A percentile compares a stretch with the other conserved stretches of the same genome.
Conservation (phyloP, 768 basidiomycete genomes). For the Collybia mongolica region DNA sequence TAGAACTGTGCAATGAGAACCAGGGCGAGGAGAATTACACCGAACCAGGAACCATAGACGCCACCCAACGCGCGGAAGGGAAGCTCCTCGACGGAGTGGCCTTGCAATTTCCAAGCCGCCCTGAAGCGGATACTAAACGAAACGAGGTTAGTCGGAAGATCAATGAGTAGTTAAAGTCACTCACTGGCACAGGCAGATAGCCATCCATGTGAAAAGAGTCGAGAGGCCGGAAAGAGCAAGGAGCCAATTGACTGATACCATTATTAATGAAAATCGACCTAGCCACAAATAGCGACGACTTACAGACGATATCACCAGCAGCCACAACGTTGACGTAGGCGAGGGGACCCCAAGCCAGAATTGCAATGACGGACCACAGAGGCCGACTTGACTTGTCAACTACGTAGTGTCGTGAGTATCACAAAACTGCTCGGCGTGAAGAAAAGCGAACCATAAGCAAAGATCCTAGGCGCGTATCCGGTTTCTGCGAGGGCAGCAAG, state of each 20-base stretch:
- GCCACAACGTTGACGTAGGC: slow-evolving; percentile 37
- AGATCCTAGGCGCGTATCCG: slow-evolving; percentile 43
- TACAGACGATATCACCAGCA: slow-evolving; percentile 38
- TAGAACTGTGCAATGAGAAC: slow-evolving; percentile 48
- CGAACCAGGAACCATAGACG: slow-evolving; percentile 44
- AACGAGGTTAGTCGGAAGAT: background rate
- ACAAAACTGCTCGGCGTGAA: background rate
- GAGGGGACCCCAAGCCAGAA: slow-evolving; percentile 35
- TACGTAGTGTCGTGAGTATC: slow-evolving; percentile 1
- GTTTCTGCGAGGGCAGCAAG: slow-evolving; percentile 45
- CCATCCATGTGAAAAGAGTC: slow-evolving; percentile 43
- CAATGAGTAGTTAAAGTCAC: slow-evolving; percentile 9
- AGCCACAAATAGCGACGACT: slow-evolving; percentile 9
- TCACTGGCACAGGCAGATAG: slow-evolving; percentile 46
- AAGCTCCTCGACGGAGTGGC: slow-evolving; percentile 43
- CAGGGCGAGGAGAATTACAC: slow-evolving; percentile 36
- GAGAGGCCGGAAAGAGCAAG: slow-evolving; percentile 46
- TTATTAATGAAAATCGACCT: background rate
- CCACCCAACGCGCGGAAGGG: slow-evolving; percentile 44
- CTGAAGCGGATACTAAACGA: slow-evolving; percentile 40
- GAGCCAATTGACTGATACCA: slow-evolving; percentile 37
- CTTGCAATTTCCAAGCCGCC: slow-evolving; percentile 40
- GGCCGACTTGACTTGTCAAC: slow-evolving; percentile 49
- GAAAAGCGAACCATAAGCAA: slow-evolving; percentile 29
- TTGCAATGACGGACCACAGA: slow-evolving; percentile 36